Evolutionary conservation across 2,329 filamentous ascomycete genomes (phyloP), one percentile per base, ranked within the genome.

Genomic region (Meredithiella fracta): DNA sequence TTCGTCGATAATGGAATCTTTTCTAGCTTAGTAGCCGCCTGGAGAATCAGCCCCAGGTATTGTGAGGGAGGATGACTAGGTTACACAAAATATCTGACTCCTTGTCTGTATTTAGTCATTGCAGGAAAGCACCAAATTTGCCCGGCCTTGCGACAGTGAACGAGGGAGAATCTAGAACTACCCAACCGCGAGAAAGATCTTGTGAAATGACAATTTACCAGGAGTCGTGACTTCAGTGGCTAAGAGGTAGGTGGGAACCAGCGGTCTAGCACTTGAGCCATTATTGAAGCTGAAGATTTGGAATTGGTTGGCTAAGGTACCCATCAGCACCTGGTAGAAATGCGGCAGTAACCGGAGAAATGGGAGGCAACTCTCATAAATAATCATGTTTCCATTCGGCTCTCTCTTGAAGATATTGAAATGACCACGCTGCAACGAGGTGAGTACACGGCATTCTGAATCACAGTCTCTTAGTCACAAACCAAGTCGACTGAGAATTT

Each of bases 331-430:
- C 1, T 60, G 58, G 17, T 60, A 40, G 8, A 77, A 59, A 0
- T 61, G 58, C 1, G 73, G 71, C 51, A 77, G 68, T 2, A 65
- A 64, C 6, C 70, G 65, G 4, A 74, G 58, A 3, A 63, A 63
- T 62, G 65, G 67, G 8, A 68, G 59, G 3, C 65, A 65, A 11
- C 68, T 64, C 62, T 76, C 72, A 58, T 77, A 72, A 2, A 77
- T 63, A 37, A 78, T 70, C 9, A 76, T 62, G 51, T 62, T 59
- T 20, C 67, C 64, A 44, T 0, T 61, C 56, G 11, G 57, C 58
- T 2, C 58, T 17, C 63, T 64, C 7, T 64, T 29, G 59, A 80
- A 78, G 17, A 64, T 65, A 3, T 64, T 59, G 76, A 77, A 80
- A 7, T 73, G 67, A 1, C 76, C 75, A 4, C 67, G 37, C 1